Evolutionary conservation across 1,139 yeast genomes (phyloP), one percentile per base, ranked within the genome.

Genomic region (Suhomyces coccinellae): DNA sequence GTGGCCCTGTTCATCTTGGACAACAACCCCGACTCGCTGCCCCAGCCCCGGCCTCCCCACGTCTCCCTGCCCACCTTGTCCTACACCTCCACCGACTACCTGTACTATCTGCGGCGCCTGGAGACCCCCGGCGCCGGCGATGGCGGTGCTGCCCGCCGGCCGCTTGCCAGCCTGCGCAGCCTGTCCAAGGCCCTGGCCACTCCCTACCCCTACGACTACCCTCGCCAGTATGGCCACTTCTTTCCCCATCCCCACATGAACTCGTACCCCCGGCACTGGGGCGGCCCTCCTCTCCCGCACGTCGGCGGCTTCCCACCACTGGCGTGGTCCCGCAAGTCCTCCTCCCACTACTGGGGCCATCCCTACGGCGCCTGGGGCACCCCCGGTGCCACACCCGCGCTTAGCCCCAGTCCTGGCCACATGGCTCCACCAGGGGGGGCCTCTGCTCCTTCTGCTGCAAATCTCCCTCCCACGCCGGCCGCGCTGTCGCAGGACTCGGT

Each of bases 21-120:
- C 13, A 24, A 28, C n/a, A 30, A 24, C 14, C 15, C 36, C 26
- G 38, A 34, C 14, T 15, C 36, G 29, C 16, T 20, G 16, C 11
- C 33, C 32, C 16, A 47, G 39, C 35, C 36, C n/a, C 37, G 17
- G 28, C 24, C 24, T 4, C 24, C 24, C 24, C 24, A 20, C 5
- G 42, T 36, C 7, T 26, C 32, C 14, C 38, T 44, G 12, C 56
- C 55, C 6, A 48, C 52, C n/a, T 36, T 44, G 11, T 47, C 54
- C 3, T 41, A 45, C 40, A 36, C 46, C 3, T 36, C 49, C 33
- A 16, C 42, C 3, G 48, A 45, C 17, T 49, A 41, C 22, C 41
- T 48, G 9, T 36, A 36, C 43, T 33, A 40, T 17, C 32, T 14
- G 37, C 39, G 35, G 5, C 39, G n/a, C 13, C 15, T 20, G 24